Evolutionary conservation across 2,329 filamentous ascomycete species (phyloP).

Genomic region (Annulohypoxylon truncatum): DNA sequence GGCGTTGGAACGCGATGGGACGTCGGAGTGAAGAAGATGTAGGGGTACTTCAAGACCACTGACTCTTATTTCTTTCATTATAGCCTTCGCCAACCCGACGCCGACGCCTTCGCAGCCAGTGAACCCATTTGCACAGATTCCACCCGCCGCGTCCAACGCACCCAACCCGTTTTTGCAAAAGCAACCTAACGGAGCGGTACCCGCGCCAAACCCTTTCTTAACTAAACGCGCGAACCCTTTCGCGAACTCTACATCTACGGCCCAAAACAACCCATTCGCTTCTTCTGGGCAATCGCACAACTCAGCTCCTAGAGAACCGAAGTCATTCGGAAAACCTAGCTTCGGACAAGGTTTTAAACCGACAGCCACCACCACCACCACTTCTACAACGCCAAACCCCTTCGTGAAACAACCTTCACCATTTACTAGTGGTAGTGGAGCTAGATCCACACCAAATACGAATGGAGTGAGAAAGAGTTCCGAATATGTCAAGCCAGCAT

Average conservation of each 20-base stretch:
- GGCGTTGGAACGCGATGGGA: constrained; percentile 5
- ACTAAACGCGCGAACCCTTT: constrained; percentile 29
- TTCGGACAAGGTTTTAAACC: constrained; percentile 14
- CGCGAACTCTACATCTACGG: background rate
- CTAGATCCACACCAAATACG: background rate
- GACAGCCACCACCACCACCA: background rate
- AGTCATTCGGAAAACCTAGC: constrained; percentile 32
- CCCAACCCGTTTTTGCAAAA: constrained; percentile 41
- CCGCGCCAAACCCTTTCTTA: constrained; percentile 22
- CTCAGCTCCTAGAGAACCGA: background rate
- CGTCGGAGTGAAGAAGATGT: background rate
- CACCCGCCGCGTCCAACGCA: constrained; percentile 42
- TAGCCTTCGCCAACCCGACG: constrained; percentile 43
- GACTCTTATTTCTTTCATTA: constrained; percentile 37
- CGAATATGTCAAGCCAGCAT: constrained; percentile 44
- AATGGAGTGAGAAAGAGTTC: constrained; percentile 34
- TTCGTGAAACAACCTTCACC: constrained; percentile 14
- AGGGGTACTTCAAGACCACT: constrained; percentile 31
- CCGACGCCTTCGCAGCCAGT: constrained; percentile 22
- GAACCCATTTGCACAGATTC: constrained; percentile 24
- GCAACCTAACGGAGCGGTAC: constrained; percentile 16
- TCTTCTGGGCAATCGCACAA: constrained; percentile 29
- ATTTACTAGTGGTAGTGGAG: background rate
- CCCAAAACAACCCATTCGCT: constrained; percentile 23
- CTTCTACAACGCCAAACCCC: constrained; percentile 17